A percentile compares a stretch with the other conserved stretches of the same genome.
Conservation (phyloP, 306 rosid species). For the Rosa persica region DNA sequence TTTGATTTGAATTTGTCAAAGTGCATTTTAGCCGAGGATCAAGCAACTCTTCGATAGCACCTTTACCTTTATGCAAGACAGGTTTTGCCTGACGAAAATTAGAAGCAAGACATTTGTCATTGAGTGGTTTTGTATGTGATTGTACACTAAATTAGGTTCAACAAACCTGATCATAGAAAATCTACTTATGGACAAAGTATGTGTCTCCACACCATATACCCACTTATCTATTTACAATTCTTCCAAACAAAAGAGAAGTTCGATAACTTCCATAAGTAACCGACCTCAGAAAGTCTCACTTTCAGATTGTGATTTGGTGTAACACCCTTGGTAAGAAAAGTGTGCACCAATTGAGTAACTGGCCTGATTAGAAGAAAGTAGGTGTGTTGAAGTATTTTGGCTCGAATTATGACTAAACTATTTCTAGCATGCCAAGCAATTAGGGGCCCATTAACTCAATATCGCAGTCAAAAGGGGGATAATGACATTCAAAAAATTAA, state of each 20-base stretch:
- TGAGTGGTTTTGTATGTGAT: not conserved
- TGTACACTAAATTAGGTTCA: not conserved
- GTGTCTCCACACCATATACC: slow-evolving; percentile 1
- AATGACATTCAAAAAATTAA: not conserved
- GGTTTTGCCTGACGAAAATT: slow-evolving; percentile 76
- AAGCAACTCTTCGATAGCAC: slow-evolving; percentile 78
- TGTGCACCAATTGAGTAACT: slow-evolving; percentile 5
- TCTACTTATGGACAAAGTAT: slow-evolving; percentile 1
- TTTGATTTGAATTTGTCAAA: slow-evolving; percentile 58
- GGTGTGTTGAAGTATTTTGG: not conserved
- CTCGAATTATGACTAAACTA: slow-evolving; percentile 13
- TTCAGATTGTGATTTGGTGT: slow-evolving; percentile 7
- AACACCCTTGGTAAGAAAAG: slow-evolving; percentile 1
- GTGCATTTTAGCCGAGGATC: slow-evolving; percentile 72
- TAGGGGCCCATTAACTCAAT: slow-evolving; percentile 18
- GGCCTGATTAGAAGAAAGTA: not conserved
- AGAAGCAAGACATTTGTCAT: not conserved
- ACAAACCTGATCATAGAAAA: slow-evolving; percentile 1
- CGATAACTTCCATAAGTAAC: not conserved
- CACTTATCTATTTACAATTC: not conserved
- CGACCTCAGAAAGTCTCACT: not conserved
- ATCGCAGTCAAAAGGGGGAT: slow-evolving; percentile 11
- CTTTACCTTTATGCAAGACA: slow-evolving; percentile 74
- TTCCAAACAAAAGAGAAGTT: slow-evolving; percentile 9
- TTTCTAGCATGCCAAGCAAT: slow-evolving; percentile 4